phyloP scores from a whole-genome alignment of 2,329 filamentous ascomycete genomes.

The Paecilomyces formosus region DNA sequence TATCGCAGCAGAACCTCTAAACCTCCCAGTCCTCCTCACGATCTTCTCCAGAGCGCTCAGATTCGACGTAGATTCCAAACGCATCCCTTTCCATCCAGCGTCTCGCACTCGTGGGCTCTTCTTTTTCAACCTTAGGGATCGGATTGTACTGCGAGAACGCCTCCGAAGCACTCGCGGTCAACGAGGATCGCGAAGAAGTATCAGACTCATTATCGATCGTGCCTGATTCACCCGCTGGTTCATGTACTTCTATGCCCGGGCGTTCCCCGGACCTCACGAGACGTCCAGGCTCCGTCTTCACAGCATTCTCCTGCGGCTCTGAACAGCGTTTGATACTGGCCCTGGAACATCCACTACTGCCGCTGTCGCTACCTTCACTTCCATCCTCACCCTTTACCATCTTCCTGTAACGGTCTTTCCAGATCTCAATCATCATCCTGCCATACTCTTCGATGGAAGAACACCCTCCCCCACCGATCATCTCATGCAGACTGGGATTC shows the following conservation, averaged over 20 bases:
- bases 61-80: background rate
- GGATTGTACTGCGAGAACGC: no score
- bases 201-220: no score
- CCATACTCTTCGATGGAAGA: slow-evolving; percentile 4
- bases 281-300: no score
- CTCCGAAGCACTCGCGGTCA: no score
- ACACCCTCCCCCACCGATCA: background rate
- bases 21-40: background rate
- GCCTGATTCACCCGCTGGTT: no score
- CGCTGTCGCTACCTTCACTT: background rate
- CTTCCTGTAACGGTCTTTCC: slow-evolving; percentile 3
- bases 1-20: background rate
- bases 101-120: background rate
- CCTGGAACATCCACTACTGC: background rate
- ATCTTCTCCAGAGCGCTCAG: background rate
- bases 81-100: background rate
- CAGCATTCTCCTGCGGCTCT: background rate
- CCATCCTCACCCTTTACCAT: background rate
- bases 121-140: background rate
- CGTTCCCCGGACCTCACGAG: no score
- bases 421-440: slow-evolving; percentile 5
- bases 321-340: background rate
- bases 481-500: slow-evolving; percentile 1
- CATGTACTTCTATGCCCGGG: no score
- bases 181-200: no score